Evolutionary conservation across 441 rosid species (phyloP).

Genomic region (Populus trichocarpa): DNA sequence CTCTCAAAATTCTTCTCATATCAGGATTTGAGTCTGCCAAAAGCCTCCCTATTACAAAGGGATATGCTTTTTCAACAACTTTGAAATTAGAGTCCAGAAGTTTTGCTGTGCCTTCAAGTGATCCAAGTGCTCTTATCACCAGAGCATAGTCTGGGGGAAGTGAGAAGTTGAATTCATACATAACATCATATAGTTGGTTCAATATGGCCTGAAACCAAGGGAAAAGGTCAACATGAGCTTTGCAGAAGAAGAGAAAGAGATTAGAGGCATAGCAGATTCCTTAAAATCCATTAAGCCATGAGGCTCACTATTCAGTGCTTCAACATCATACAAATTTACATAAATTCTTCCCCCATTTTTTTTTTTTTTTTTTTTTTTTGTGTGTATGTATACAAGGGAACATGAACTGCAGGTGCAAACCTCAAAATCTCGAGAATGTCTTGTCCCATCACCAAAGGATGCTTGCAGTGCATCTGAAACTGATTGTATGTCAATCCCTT

Average conservation of each 20-base stretch:
- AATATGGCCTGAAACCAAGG: slow-evolving; percentile 66
- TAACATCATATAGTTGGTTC: slow-evolving; percentile 81
- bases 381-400: neutral
- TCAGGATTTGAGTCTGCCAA: slow-evolving; percentile 94
- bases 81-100: slow-evolving; percentile 89
- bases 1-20: slow-evolving; percentile 90
- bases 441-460: slow-evolving; percentile 70
- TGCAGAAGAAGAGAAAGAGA: slow-evolving; percentile 6
- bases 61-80: slow-evolving; percentile 91
- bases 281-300: neutral
- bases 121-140: slow-evolving; percentile 93
- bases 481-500: slow-evolving; percentile 71
- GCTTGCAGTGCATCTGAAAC: slow-evolving; percentile 78
- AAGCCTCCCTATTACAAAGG: slow-evolving; percentile 89
- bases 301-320: neutral
- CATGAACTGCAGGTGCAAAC: slow-evolving; percentile 32
- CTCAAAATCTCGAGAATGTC: slow-evolving; percentile 94
- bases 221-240: slow-evolving; percentile 10
- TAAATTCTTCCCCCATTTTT: neutral
- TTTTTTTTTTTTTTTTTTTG: neutral
- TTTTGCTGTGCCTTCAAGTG: slow-evolving; percentile 98
- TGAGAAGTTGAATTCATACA: slow-evolving; percentile 91
- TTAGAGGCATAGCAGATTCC: neutral
- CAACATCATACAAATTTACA: neutral
- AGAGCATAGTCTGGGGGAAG: slow-evolving; percentile 98